phyloP scores from a whole-genome alignment of 768 basidiomycete species.

The Tephrocybe sp. region DNA sequence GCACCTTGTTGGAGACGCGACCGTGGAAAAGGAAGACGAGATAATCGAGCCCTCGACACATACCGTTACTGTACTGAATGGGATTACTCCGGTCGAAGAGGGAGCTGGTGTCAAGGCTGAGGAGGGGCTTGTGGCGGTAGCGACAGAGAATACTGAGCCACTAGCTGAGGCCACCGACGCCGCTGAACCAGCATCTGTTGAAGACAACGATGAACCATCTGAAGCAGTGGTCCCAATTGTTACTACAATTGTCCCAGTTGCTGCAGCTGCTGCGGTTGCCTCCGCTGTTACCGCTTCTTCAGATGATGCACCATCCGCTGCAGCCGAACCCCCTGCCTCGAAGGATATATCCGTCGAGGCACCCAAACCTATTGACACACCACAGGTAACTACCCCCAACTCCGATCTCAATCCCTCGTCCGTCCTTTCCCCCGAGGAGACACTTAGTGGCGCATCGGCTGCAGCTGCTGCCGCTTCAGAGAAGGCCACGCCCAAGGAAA shows the following conservation, averaged over 20 bases:
- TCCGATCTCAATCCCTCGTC: constrained; percentile 7
- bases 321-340: not conserved
- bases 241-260: not conserved
- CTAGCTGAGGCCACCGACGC: not conserved
- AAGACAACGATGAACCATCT: not conserved
- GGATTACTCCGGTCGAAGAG: not conserved
- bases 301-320: not conserved
- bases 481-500: not conserved
- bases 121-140: not conserved
- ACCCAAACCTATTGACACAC: constrained; percentile 3
- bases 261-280: not conserved
- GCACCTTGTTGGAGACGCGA: not conserved
- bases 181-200: not conserved
- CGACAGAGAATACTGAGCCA: not conserved
- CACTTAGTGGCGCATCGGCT: not conserved
- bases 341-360: not conserved
- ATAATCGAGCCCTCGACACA: constrained; percentile 6
- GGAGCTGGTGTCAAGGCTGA: constrained; percentile 5
- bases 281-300: not conserved
- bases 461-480: not conserved
- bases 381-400: constrained; percentile 2
- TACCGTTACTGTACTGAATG: not conserved
- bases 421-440: constrained; percentile 5
- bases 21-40: not conserved
- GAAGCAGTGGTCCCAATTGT: not conserved